phyloP scores from a whole-genome alignment of 2,329 filamentous ascomycete genomes.

The Nannizziopsis barbatae region DNA sequence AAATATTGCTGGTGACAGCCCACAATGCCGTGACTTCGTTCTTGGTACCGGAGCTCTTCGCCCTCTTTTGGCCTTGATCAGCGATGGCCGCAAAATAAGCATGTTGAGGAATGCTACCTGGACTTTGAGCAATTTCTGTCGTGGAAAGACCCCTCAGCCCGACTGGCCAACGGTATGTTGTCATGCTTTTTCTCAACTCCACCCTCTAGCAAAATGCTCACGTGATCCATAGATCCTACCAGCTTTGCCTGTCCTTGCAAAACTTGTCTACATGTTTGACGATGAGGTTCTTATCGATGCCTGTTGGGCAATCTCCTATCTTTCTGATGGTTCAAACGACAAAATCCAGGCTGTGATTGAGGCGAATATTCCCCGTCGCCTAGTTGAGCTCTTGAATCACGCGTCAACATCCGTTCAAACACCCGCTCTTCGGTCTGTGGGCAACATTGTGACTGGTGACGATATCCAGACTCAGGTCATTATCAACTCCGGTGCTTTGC shows the following conservation, averaged over 20 bases:
- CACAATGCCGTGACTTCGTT: conserved; percentile 93
- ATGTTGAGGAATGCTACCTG: conserved; percentile 98
- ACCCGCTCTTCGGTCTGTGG: conserved; percentile 88
- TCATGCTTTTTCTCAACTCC: not conserved
- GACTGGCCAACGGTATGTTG: conserved; percentile 88
- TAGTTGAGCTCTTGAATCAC: conserved; percentile 96
- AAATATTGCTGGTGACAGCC: conserved; percentile 98
- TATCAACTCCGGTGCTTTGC: conserved; percentile 92
- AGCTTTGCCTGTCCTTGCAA: conserved; percentile 85
- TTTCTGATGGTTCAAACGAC: conserved; percentile 95
- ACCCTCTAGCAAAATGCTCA: conserved; percentile 13
- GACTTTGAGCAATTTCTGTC: conserved; percentile 99
- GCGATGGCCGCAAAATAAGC: conserved; percentile 96
- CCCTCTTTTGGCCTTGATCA: conserved; percentile 77
- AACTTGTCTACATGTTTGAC: conserved; percentile 96
- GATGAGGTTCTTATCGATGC: conserved; percentile 98
- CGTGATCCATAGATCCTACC: conserved; percentile 62
- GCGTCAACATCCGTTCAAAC: conserved; percentile 97
- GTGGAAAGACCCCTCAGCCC: conserved; percentile 96
- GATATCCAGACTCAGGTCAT: conserved; percentile 98
- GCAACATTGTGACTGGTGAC: conserved; percentile 97
- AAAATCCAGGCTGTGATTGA: conserved; percentile 99
- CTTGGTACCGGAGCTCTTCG: conserved; percentile 81
- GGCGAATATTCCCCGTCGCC: conserved; percentile 86
- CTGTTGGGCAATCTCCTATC: conserved; percentile 98